These are phyloP conservation scores for Xylaria grammica DNA, from an alignment of 495 filamentous ascomycete species.

Conservation along the genomic window DNA sequence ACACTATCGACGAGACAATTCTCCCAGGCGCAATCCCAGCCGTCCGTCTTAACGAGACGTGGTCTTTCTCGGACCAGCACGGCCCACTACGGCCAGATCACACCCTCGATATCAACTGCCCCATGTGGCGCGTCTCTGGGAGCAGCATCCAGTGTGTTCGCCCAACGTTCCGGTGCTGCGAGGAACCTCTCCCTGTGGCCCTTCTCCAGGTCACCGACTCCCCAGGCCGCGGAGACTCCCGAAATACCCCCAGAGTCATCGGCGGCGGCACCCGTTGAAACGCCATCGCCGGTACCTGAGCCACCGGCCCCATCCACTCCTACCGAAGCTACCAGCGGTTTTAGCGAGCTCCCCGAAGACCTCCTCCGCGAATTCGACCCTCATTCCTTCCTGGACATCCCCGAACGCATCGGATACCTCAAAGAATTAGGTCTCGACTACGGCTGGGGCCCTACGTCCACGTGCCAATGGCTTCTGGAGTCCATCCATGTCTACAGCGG, in stretches of 20 bases:
- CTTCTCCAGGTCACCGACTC: slow-evolving; percentile 31
- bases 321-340: slow-evolving; percentile 1
- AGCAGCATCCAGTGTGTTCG: slow-evolving; percentile 31
- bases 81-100: not conserved
- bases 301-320: not conserved
- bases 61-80: not conserved
- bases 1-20: slow-evolving; percentile 32
- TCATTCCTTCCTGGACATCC: slow-evolving; percentile 55
- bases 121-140: slow-evolving; percentile 12
- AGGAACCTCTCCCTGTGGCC: slow-evolving; percentile 41
- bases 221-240: not conserved
- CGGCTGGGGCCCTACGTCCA: slow-evolving; percentile 74
- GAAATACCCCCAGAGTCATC: not conserved
- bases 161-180: slow-evolving; percentile 34
- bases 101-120: slow-evolving; percentile 1
- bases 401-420: slow-evolving; percentile 81
- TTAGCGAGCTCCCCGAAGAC: slow-evolving; percentile 10
- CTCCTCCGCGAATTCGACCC: slow-evolving; percentile 42
- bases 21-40: slow-evolving; percentile 28
- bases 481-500: slow-evolving; percentile 76
- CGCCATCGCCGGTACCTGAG: slow-evolving; percentile 2
- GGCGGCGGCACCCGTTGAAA: not conserved
- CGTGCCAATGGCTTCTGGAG: slow-evolving; percentile 77
- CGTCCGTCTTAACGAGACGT: slow-evolving; percentile 20
- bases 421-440: slow-evolving; percentile 83